These are phyloP conservation scores for Mycena metata DNA, from an alignment of 768 basidiomycete genomes.

Conservation along the genomic window DNA sequence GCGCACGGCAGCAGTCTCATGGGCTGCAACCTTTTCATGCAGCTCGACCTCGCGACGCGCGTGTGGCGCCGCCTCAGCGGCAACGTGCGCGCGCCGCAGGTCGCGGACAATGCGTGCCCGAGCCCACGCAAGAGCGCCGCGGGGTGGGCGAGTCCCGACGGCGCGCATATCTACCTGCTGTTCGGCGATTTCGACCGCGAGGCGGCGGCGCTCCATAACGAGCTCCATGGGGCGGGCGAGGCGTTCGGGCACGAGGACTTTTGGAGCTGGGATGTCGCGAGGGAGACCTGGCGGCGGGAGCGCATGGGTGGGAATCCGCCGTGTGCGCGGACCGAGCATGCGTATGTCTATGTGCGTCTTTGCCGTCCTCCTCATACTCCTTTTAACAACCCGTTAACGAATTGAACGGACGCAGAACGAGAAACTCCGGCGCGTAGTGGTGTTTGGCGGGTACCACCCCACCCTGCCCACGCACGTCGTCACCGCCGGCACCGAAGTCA, in stretches of 20 bases:
- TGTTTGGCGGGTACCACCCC: conserved; percentile 58
- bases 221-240: conserved; percentile 41
- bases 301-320: conserved; percentile 48
- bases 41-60: conserved; percentile 38
- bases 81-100: conserved; percentile 31
- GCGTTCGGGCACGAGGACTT: conserved; percentile 44
- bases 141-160: conserved; percentile 50
- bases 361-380: no score
- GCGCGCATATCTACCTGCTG: conserved; percentile 49
- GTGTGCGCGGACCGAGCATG: conserved; percentile 48
- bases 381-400: no score
- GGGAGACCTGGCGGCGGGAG: conserved; percentile 46
- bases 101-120: conserved; percentile 43
- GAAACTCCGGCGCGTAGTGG: conserved; percentile 48
- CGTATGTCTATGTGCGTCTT: conserved; percentile 41
- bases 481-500: neutral
- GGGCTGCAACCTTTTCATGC: conserved; percentile 55
- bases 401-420: neutral
- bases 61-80: conserved; percentile 47
- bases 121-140: conserved; percentile 51
- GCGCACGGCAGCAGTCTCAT: conserved; percentile 43
- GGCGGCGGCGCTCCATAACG: conserved; percentile 40
- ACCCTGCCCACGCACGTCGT: conserved; percentile 39
- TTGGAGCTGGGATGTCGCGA: conserved; percentile 50
- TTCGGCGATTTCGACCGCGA: conserved; percentile 53